A percentile compares a stretch with the other conserved stretches of the same genome.
These are phyloP conservation scores for Phytopythium vexans DNA, from an alignment of 352 stramenopile genomes.

Conservation along the genomic window DNA sequence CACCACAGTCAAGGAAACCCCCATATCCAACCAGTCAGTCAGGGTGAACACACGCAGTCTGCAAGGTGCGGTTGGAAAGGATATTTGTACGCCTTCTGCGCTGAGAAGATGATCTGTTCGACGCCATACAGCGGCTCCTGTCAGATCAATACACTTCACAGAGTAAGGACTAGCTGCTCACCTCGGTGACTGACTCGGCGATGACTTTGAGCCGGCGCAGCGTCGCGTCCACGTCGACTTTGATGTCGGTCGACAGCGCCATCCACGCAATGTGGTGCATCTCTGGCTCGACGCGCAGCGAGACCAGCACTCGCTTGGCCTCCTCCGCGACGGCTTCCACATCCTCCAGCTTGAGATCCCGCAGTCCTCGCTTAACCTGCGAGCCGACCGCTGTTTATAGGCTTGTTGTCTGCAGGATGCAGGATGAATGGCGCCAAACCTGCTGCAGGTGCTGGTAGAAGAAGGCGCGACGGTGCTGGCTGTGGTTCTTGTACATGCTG, in stretches of 20 bases:
- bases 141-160: not conserved
- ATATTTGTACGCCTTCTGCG: constrained; percentile 79
- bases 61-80: constrained; percentile 1
- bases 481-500: constrained; percentile 88
- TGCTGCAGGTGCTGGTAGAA: constrained; percentile 83
- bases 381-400: constrained; percentile 7
- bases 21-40: too few relatives aligned
- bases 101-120: constrained; percentile 36
- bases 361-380: constrained; percentile 60
- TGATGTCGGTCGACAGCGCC: constrained; percentile 54
- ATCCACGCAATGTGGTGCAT: constrained; percentile 83
- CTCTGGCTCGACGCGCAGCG: constrained; percentile 36
- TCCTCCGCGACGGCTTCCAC: constrained; percentile 37
- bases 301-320: constrained; percentile 32
- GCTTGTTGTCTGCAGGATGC: not conserved
- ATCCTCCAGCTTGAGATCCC: constrained; percentile 37
- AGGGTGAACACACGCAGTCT: too few relatives aligned
- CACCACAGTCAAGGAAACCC: not conserved
- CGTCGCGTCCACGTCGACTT: constrained; percentile 39
- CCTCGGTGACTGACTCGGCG: constrained; percentile 25
- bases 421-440: constrained; percentile 8
- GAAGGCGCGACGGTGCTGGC: constrained; percentile 75
- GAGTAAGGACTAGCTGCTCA: not conserved
- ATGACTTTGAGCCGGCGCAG: constrained; percentile 43
- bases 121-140: not conserved